phyloP scores from a whole-genome alignment of 805 yeast genomes.

The Candida verbasci region DNA sequence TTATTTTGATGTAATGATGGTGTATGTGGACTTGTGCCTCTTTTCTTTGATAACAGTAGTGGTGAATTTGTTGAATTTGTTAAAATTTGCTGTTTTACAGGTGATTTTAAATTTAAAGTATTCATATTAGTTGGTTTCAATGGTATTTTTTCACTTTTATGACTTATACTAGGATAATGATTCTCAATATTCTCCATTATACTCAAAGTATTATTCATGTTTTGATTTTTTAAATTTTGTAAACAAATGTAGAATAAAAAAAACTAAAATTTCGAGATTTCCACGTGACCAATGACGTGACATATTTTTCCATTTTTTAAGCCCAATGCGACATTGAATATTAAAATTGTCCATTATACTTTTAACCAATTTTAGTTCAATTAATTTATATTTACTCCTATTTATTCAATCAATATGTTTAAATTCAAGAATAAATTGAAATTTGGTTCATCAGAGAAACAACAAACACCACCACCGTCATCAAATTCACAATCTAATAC shows the following conservation, averaged over 20 bases:
- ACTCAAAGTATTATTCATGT: background rate
- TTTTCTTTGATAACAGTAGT: conserved; percentile 1
- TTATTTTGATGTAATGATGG: background rate
- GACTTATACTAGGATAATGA: background rate
- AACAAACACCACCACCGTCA: background rate
- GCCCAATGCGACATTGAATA: too few species aligned
- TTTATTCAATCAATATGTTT: conserved; percentile 15
- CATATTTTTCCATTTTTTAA: too few species aligned
- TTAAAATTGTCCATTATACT: too few species aligned
- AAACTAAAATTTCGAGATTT: background rate
- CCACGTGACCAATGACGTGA: too few species aligned
- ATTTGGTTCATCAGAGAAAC: conserved; percentile 20
- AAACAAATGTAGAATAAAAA: background rate
- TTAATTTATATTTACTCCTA: too few species aligned
- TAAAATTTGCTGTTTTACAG: background rate
- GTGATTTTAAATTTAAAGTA: background rate
- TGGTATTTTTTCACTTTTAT: conserved; percentile 1
- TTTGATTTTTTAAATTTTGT: background rate
- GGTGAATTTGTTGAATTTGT: background rate
- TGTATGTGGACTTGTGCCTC: conserved; percentile 4
- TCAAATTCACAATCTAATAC: background rate
- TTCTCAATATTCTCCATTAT: conserved; percentile 5
- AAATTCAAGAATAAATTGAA: conserved; percentile 31
- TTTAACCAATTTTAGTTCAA: too few species aligned
- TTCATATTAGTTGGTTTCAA: background rate